phyloP scores from a whole-genome alignment of 1,139 yeast genomes.

The Pichia sp. region DNA sequence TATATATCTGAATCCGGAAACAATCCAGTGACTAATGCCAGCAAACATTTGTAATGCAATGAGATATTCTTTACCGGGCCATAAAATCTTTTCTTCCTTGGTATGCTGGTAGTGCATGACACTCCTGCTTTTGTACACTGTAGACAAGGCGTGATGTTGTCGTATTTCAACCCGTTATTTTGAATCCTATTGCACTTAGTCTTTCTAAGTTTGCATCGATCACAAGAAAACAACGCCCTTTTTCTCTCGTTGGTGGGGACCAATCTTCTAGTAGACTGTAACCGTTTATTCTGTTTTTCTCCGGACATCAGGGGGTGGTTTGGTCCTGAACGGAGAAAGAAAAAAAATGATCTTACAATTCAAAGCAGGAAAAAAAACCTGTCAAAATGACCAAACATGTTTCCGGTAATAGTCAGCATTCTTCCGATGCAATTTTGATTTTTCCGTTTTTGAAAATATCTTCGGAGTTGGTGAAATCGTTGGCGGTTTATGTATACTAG shows the following conservation, averaged over 20 bases:
- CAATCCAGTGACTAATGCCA: slow-evolving; percentile 29
- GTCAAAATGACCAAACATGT: no score
- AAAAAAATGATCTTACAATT: no score
- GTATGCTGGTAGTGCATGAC: slow-evolving; percentile 32
- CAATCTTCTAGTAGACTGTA: slow-evolving; percentile 22
- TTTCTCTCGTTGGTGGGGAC: slow-evolving; percentile 30
- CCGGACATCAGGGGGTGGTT: neutral
- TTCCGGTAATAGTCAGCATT: no score
- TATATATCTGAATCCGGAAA: slow-evolving; percentile 35
- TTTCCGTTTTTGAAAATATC: no score
- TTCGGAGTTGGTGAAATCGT: no score
- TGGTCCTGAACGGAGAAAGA: no score
- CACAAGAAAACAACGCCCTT: slow-evolving; percentile 36
- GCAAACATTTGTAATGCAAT: slow-evolving; percentile 32
- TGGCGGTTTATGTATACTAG: no score
- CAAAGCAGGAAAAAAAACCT: neutral
- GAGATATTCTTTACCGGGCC: slow-evolving; percentile 32
- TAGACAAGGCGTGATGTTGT: slow-evolving; percentile 30
- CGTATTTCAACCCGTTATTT: slow-evolving; percentile 25
- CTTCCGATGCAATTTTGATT: no score
- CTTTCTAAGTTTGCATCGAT: slow-evolving; percentile 36
- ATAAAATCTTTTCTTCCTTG: slow-evolving; percentile 30
- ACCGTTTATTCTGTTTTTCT: neutral
- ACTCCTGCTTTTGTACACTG: slow-evolving; percentile 30
- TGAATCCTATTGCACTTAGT: slow-evolving; percentile 32